phyloP scores from a whole-genome alignment of 2,329 filamentous ascomycete species.

The Calonectria multiphialidica region DNA sequence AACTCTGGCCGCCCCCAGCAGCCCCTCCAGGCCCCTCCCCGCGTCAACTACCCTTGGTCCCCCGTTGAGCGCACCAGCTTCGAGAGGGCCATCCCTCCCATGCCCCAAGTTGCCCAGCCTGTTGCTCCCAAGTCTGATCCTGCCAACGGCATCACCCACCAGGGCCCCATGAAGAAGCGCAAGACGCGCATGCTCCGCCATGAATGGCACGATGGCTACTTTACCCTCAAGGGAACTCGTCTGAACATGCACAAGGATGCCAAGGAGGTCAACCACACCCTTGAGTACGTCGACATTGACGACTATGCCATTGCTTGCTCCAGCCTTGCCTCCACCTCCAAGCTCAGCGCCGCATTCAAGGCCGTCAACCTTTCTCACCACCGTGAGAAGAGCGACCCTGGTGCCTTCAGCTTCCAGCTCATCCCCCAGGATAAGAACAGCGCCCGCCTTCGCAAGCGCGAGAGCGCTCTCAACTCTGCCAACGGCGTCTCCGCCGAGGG shows the following conservation, averaged over 20 bases:
- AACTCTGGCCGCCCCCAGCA: constrained; percentile 49
- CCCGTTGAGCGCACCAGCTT: constrained; percentile 58
- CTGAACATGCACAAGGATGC: constrained; percentile 81
- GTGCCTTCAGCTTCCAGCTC: constrained; percentile 87
- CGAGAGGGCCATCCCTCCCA: constrained; percentile 59
- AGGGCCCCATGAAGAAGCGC: constrained; percentile 95
- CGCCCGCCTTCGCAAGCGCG: constrained; percentile 65
- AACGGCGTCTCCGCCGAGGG: constrained; percentile 54
- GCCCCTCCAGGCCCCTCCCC: constrained; percentile 64
- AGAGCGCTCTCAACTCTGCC: constrained; percentile 57
- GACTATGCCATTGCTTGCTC: constrained; percentile 91
- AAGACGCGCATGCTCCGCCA: constrained; percentile 89
- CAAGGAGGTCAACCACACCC: constrained; percentile 64
- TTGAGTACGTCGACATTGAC: constrained; percentile 88
- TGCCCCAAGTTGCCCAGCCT: constrained; percentile 43
- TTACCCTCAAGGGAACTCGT: constrained; percentile 82
- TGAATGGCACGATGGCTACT: constrained; percentile 94
- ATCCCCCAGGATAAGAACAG: constrained; percentile 76
- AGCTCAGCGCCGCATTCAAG: constrained; percentile 90
- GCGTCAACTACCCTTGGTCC: constrained; percentile 68
- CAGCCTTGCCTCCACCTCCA: constrained; percentile 78
- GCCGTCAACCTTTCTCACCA: constrained; percentile 74
- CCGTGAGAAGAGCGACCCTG: constrained; percentile 67
- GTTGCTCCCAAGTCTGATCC: constrained; percentile 47
- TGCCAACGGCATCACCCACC: constrained; percentile 72